A percentile compares a stretch with the other conserved stretches of the same genome.
Evolutionary conservation across 495 filamentous ascomycete genomes (phyloP).

Genomic region (Pyrenopolyporus hunteri): DNA sequence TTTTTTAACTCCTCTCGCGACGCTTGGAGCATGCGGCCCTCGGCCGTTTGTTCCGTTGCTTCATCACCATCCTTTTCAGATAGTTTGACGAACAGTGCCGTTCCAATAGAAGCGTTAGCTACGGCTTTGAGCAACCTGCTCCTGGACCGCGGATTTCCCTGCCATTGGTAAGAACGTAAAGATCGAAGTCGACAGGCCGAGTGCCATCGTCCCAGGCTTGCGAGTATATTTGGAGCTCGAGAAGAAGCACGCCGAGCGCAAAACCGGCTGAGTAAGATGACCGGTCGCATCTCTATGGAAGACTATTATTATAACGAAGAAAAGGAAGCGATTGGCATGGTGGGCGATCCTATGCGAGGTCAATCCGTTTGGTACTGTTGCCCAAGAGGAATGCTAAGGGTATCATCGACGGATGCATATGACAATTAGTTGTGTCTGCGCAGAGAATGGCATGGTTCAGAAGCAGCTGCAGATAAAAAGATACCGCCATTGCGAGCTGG

Average conservation of each 20-base stretch:
- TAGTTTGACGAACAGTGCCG: conserved; percentile 71
- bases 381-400: conserved; percentile 1
- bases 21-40: conserved; percentile 82
- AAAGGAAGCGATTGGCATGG: conserved; percentile 16
- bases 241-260: conserved; percentile 33
- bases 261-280: conserved; percentile 35
- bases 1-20: conserved; percentile 78
- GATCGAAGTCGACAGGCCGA: conserved; percentile 22
- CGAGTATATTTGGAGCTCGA: conserved; percentile 19
- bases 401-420: conserved; percentile 4
- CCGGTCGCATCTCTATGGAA: conserved; percentile 38
- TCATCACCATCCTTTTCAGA: conserved; percentile 68
- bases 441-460: not conserved
- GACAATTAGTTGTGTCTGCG: not conserved
- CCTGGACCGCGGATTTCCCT: not conserved
- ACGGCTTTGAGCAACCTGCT: conserved; percentile 53
- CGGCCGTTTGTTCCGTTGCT: conserved; percentile 69
- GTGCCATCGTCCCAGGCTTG: conserved; percentile 25
- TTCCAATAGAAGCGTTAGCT: conserved; percentile 56
- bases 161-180: not conserved
- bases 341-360: conserved; percentile 7
- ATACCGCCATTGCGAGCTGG: too few relatives aligned
- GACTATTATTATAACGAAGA: conserved; percentile 7
- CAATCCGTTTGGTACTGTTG: not conserved
- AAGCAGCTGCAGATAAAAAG: not conserved